A percentile compares a stretch with the other conserved stretches of the same genome.
phyloP scores from a whole-genome alignment of 805 yeast species.

The Metschnikowia drakensbergensis region DNA sequence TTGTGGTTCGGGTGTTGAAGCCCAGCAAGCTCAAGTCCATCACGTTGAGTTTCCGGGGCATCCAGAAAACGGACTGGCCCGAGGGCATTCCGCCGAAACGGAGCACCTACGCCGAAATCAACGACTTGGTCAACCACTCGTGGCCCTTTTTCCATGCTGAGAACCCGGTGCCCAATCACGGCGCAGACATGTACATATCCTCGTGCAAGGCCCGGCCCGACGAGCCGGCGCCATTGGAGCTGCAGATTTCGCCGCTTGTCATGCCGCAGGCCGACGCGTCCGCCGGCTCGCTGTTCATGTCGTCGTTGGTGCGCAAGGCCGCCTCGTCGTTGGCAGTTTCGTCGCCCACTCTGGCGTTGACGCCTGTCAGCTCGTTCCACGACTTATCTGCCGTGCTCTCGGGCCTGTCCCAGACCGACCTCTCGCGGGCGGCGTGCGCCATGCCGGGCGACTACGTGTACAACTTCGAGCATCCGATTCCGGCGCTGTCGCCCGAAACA shows the following conservation, averaged over 20 bases:
- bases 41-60: constrained; percentile 59
- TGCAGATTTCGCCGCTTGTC: constrained; percentile 36
- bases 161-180: constrained; percentile 30
- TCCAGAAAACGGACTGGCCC: constrained; percentile 88
- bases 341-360: constrained; percentile 14
- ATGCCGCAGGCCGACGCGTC: constrained; percentile 23
- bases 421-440: constrained; percentile 28
- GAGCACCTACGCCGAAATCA: constrained; percentile 58
- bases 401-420: constrained; percentile 27
- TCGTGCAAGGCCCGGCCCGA: background rate
- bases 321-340: constrained; percentile 24
- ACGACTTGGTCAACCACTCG: constrained; percentile 67
- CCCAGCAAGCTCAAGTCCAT: constrained; percentile 69
- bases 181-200: constrained; percentile 43
- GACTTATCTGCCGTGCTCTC: constrained; percentile 25
- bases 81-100: constrained; percentile 95
- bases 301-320: constrained; percentile 25
- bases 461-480: constrained; percentile 86
- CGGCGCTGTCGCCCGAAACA: constrained; percentile 78
- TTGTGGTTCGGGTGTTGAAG: constrained; percentile 65
- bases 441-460: constrained; percentile 86
- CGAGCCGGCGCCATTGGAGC: constrained; percentile 1
- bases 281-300: constrained; percentile 18
- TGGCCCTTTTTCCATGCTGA: constrained; percentile 77
- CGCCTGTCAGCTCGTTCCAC: constrained; percentile 21